Evolutionary conservation across 2,329 filamentous ascomycete species (phyloP).

Genomic region (Penicillium thymicola): DNA sequence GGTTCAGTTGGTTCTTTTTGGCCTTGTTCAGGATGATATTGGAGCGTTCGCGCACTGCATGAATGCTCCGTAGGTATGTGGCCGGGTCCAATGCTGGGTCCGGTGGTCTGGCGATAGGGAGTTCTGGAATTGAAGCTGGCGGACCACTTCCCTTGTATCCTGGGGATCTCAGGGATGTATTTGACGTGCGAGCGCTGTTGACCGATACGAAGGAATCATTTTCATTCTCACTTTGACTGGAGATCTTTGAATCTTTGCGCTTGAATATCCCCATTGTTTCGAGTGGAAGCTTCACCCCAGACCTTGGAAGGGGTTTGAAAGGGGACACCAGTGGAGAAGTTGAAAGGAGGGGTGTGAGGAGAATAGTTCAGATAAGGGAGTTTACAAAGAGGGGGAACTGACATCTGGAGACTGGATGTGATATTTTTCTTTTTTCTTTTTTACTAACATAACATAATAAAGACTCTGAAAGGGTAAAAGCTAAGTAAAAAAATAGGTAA

Average conservation of each 20-base stretch:
- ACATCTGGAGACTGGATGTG: constrained; percentile 1
- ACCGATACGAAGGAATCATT: constrained; percentile 39
- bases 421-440: not conserved
- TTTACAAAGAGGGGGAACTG: not conserved
- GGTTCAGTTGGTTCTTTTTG: constrained; percentile 69
- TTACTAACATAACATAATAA: not conserved
- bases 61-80: constrained; percentile 84
- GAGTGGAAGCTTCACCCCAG: constrained; percentile 3
- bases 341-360: not conserved
- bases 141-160: constrained; percentile 47
- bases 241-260: constrained; percentile 45
- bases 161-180: constrained; percentile 51
- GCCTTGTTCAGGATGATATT: constrained; percentile 73
- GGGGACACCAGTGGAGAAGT: not conserved
- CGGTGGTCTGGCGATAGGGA: constrained; percentile 78
- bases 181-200: constrained; percentile 44
- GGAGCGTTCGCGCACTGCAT: constrained; percentile 78
- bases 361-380: not conserved
- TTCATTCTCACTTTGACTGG: constrained; percentile 33
- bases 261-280: constrained; percentile 46
- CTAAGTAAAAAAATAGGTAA: not conserved
- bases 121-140: constrained; percentile 61
- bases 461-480: not conserved
- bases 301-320: not conserved
- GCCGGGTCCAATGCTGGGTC: constrained; percentile 86